Base-by-base conservation (phyloP, 345 rosid species). In the Populus simonii region DNA sequence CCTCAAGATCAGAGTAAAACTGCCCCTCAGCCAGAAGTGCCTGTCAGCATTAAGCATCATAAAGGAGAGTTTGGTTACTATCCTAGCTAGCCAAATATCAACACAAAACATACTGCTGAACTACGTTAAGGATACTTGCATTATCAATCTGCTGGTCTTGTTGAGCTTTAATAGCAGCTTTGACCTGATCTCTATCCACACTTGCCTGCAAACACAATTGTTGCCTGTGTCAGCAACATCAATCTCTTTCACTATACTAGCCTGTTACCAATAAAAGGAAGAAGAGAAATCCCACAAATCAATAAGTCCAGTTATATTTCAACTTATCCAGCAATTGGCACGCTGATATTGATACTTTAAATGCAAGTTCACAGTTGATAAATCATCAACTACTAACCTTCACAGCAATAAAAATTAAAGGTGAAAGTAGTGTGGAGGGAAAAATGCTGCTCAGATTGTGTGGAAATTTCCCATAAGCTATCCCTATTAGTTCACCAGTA, bases 121-220 rank as follows among this genome's bases (percentile, higher is more conserved):
- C 15, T 12, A 31, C 41, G 1, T n/a, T 8, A 55, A 8, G 35
- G 74, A 25, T 74, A 87, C 89, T 87, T 87, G 75, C 99, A 86
- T 94, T 90, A 77, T 96, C 96, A 76, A 96, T 90, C 84, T 96
- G 99, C 74, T 89, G 96, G 74, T 96, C 98, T 85, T 96, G 99
- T 86, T 96, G 99, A 72, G 98, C 97, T 83, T 92, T 94, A 69
- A 96, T 96, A 68, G 99, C 99, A 74, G 99, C 99, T 92, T 96
- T 94, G 74, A 96, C 91, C 84, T 92, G 93, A 83, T 92, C 97
- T 80, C 85, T 88, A 84, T 96, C 98, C 82, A 92, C 98, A 70
- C 88, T 92, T 70, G 85, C 88, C 99, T 96, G 94, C 71, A 88
- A 49, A 78, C 80, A 81, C 0, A 74, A 57, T 12, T 6, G 51